Base-by-base conservation (phyloP, 2,329 filamentous ascomycete species). In the Phialophora verrucosa region DNA sequence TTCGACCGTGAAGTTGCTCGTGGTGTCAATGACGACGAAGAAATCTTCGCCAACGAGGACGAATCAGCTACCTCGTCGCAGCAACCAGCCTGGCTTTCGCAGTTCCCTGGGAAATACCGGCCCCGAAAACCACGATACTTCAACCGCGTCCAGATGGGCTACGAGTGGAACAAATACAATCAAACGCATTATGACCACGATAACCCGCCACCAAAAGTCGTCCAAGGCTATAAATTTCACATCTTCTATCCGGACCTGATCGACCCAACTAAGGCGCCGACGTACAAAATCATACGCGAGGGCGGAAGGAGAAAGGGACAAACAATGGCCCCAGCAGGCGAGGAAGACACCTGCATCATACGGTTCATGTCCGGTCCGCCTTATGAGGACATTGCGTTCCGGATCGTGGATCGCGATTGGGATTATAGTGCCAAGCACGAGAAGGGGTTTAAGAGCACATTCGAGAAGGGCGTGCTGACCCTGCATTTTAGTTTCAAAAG, bases 161-260 rank as follows among this genome's bases (percentile, higher is more conserved):
- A 98, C 78, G 95, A 99, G 78, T 99, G 95, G 95, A 99, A 99
- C 83, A 99, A 99, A 80, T 99, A 99, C 85, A 99, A 99, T 76
- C 95, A 99, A 80, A 99, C 95, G 12, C 95, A 99, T 80, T 99
- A 99, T 81, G 95, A 98, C 78, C 92, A 97, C 78, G 94, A 98
- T 76, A 97, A 98, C 75, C 95, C 95, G 1, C 95, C 95, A 1
- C 95, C 95, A 29, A 97, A 97, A 80, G 94, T 99, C 6, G 95
- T 99, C 11, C 95, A 99, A 78, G 95, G 95, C 64, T 99, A 99
- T 84, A 97, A 96, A 78, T 99, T 99, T 85, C 98, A 99, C 81
- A 94, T 99, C 59, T 99, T 99, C 80, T 99, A 99, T 76, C 95
- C 95, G 0, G 95, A 99, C 73, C 87, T 99, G 35, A 92, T 98